Evolutionary conservation across 1,284 basidiomycete genomes (phyloP).

Genomic region (Rhodotorula mucilaginosa): DNA sequence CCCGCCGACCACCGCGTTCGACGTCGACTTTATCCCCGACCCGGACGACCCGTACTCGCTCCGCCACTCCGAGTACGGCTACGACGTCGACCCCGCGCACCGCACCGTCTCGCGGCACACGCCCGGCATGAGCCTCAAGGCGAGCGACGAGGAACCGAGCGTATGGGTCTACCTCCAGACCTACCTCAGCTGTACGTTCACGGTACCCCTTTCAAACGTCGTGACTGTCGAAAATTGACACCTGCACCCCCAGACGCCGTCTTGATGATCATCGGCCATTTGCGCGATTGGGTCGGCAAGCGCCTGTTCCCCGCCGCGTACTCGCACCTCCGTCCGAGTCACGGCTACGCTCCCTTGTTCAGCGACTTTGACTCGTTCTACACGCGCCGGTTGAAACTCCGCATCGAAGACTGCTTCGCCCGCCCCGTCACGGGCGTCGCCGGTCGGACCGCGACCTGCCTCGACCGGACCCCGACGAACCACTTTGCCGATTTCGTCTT

Average conservation of each 20-base stretch:
- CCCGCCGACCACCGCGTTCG: conserved; percentile 34
- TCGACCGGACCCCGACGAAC: conserved; percentile 81
- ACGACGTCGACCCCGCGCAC: conserved; percentile 47
- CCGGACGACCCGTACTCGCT: conserved; percentile 41
- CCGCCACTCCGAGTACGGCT: conserved; percentile 51
- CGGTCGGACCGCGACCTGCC: conserved; percentile 82
- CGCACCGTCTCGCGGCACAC: conserved; percentile 41
- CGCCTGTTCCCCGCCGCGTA: conserved; percentile 70
- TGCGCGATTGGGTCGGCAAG: conserved; percentile 94
- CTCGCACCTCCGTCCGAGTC: conserved; percentile 72
- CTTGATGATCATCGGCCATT: conserved; percentile 83
- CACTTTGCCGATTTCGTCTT: conserved; percentile 75
- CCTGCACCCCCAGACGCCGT: conserved; percentile 58
- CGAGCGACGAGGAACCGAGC: conserved; percentile 38
- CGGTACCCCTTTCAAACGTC: no score
- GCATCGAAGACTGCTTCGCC: conserved; percentile 94
- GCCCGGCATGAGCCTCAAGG: conserved; percentile 26
- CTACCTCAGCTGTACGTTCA: conserved; percentile 44
- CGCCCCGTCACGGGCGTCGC: conserved; percentile 92
- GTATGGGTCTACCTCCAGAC: conserved; percentile 44
- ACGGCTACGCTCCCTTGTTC: conserved; percentile 92
- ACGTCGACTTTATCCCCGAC: conserved; percentile 38
- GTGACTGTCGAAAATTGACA: conserved; percentile 30
- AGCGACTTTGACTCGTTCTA: conserved; percentile 99
- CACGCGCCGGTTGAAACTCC: conserved; percentile 87